A percentile compares a stretch with the other conserved stretches of the same genome.
These are phyloP conservation scores for Malassezia equina DNA, from an alignment of 1,284 basidiomycete species.

Conservation along the genomic window DNA sequence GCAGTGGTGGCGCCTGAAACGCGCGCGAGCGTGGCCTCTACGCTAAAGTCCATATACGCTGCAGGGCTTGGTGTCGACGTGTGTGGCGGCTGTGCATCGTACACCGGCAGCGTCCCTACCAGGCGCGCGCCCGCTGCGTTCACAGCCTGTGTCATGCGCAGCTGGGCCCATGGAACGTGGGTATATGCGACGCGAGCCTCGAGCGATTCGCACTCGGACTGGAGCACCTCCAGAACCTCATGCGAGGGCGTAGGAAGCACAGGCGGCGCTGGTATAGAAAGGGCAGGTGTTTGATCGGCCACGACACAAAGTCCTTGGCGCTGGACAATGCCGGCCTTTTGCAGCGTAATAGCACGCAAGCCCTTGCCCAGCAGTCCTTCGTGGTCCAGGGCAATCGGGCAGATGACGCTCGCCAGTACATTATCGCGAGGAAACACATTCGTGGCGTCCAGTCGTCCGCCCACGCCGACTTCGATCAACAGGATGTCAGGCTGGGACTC, in stretches of 20 bases:
- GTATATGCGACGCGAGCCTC: conserved; percentile 4
- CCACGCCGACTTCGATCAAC: conserved; percentile 89
- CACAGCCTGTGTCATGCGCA: background rate
- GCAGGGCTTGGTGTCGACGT: background rate
- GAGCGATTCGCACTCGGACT: background rate
- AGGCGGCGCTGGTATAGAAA: background rate
- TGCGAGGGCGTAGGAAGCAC: background rate
- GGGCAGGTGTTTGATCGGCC: conserved; percentile 49
- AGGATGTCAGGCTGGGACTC: conserved; percentile 60
- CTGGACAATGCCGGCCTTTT: conserved; percentile 77
- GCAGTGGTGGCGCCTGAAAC: conserved; percentile 34
- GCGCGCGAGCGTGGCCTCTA: conserved; percentile 30
- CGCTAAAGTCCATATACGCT: background rate
- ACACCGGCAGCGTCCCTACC: background rate
- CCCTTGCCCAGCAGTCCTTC: conserved; percentile 76
- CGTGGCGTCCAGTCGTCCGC: conserved; percentile 82
- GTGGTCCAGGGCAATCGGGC: conserved; percentile 82
- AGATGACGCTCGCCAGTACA: conserved; percentile 66
- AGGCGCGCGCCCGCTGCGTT: background rate
- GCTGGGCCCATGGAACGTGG: background rate
- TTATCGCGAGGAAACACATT: conserved; percentile 66
- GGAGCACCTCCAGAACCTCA: conserved; percentile 1
- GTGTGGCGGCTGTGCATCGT: background rate
- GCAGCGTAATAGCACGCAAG: conserved; percentile 62
- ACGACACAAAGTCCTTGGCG: conserved; percentile 61